Evolutionary conservation across 176 grass and related monocot genomes (phyloP).

Genomic region (Areca catechu): DNA sequence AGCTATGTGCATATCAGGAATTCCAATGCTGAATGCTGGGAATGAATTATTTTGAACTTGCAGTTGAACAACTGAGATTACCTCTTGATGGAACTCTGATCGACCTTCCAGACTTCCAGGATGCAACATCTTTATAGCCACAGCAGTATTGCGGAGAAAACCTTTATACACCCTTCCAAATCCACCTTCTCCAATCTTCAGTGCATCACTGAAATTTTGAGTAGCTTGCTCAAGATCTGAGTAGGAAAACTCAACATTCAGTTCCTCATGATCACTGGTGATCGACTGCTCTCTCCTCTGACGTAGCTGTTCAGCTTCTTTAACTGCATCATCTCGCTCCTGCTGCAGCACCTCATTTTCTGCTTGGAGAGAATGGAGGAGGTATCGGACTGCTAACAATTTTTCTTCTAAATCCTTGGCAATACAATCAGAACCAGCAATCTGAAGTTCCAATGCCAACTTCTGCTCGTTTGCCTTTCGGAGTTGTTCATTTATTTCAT

Average conservation of each 20-base stretch:
- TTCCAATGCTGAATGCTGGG: no score
- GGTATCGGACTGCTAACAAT: background rate
- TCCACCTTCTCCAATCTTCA: slow-evolving; percentile 68
- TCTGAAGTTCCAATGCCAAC: slow-evolving; percentile 16
- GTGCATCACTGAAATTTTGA: slow-evolving; percentile 43
- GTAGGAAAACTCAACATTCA: slow-evolving; percentile 50
- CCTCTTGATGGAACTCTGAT: slow-evolving; percentile 61
- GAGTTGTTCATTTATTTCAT: slow-evolving; percentile 33
- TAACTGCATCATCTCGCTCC: slow-evolving; percentile 33
- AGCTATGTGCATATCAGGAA: no score
- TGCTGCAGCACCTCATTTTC: slow-evolving; percentile 24
- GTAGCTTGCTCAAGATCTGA: slow-evolving; percentile 64
- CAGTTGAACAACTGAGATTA: slow-evolving; percentile 8
- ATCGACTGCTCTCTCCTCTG: slow-evolving; percentile 12
- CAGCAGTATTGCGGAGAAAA: slow-evolving; percentile 37
- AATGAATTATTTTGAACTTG: no score
- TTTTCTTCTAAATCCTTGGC: no score
- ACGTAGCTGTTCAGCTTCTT: slow-evolving; percentile 22
- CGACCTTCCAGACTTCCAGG: slow-evolving; percentile 41
- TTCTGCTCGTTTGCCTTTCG: slow-evolving; percentile 28
- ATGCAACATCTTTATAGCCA: slow-evolving; percentile 67
- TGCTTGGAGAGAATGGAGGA: slow-evolving; percentile 22
- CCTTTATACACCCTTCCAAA: slow-evolving; percentile 62
- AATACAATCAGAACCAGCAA: background rate
- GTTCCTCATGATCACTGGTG: slow-evolving; percentile 9